These are phyloP conservation scores for Phytophthora niederhauseri DNA, from an alignment of 352 stramenopile genomes.

Conservation along the genomic window DNA sequence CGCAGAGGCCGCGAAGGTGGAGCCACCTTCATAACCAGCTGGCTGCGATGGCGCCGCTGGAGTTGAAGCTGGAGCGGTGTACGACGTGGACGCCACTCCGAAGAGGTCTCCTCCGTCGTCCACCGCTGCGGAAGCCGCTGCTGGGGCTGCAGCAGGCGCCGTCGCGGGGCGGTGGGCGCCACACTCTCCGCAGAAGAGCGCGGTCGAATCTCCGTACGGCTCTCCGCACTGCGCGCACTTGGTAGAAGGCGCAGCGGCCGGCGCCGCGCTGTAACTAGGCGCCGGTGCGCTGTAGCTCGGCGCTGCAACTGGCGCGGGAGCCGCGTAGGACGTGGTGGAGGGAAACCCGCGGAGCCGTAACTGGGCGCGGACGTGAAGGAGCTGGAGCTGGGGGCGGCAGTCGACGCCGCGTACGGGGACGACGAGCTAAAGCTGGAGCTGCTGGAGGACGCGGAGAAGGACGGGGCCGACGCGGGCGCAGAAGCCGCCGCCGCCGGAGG, in stretches of 20 bases:
- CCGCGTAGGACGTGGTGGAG: slow-evolving; percentile 14
- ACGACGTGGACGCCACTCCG: slow-evolving; percentile 43
- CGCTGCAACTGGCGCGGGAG: not conserved
- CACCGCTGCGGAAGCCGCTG: not conserved
- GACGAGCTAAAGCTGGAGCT: slow-evolving; percentile 21
- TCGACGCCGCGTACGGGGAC: slow-evolving; percentile 2
- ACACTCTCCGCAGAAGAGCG: slow-evolving; percentile 79
- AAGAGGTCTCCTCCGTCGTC: slow-evolving; percentile 72
- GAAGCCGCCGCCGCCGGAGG: slow-evolving; percentile 12
- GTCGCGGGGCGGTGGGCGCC: slow-evolving; percentile 51
- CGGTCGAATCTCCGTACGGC: slow-evolving; percentile 59
- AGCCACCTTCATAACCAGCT: slow-evolving; percentile 16
- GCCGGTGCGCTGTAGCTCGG: slow-evolving; percentile 5
- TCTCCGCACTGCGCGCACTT: slow-evolving; percentile 57
- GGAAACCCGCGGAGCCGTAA: slow-evolving; percentile 25
- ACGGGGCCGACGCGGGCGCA: slow-evolving; percentile 4
- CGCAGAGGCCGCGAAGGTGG: slow-evolving; percentile 33
- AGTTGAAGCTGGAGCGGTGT: slow-evolving; percentile 18
- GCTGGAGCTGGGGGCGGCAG: slow-evolving; percentile 13
- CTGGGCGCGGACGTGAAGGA: slow-evolving; percentile 4
- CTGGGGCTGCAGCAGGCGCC: slow-evolving; percentile 10
- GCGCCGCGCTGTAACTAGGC: slow-evolving; percentile 24
- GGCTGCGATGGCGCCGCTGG: slow-evolving; percentile 13
- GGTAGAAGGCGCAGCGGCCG: not conserved
- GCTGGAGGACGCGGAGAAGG: slow-evolving; percentile 9